Percentiles rank a stretch among this genome's conserved stretches.
Conservation (phyloP, 2,329 filamentous ascomycete genomes). For the Aspergillus pseudotamarii region DNA sequence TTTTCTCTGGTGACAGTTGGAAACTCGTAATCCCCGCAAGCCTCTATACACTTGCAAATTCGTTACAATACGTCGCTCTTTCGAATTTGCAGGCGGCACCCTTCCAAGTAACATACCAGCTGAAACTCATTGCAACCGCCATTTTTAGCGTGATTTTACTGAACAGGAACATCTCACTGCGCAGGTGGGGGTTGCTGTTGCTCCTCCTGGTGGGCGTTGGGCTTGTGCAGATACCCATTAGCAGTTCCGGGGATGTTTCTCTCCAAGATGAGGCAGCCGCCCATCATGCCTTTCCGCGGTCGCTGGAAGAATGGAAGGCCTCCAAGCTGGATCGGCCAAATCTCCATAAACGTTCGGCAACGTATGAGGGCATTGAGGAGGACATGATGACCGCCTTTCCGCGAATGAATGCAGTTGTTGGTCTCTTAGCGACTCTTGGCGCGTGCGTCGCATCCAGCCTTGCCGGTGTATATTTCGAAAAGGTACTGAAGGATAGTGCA, state of each 20-base stretch:
- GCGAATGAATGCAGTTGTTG: slow-evolving; percentile 75
- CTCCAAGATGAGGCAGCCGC: slow-evolving; percentile 68
- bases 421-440: slow-evolving; percentile 74
- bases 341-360: slow-evolving; percentile 74
- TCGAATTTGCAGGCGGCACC: slow-evolving; percentile 90
- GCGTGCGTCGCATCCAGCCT: slow-evolving; percentile 81
- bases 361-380: slow-evolving; percentile 83
- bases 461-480: slow-evolving; percentile 72
- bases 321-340: slow-evolving; percentile 52
- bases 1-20: slow-evolving; percentile 92
- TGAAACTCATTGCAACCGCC: slow-evolving; percentile 91
- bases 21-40: slow-evolving; percentile 87
- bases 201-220: slow-evolving; percentile 80
- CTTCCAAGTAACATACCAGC: slow-evolving; percentile 90
- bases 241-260: slow-evolving; percentile 53
- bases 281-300: slow-evolving; percentile 71
- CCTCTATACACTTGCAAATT: slow-evolving; percentile 89
- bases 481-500: slow-evolving; percentile 84
- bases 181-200: slow-evolving; percentile 79
- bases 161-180: slow-evolving; percentile 67
- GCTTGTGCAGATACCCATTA: slow-evolving; percentile 77
- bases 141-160: slow-evolving; percentile 82
- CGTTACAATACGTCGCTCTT: slow-evolving; percentile 88
- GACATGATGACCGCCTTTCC: slow-evolving; percentile 57
- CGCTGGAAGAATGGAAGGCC: slow-evolving; percentile 72